These are phyloP conservation scores for Wickerhamiella brachini DNA, from an alignment of 805 yeast genomes.

Conservation along the genomic window DNA sequence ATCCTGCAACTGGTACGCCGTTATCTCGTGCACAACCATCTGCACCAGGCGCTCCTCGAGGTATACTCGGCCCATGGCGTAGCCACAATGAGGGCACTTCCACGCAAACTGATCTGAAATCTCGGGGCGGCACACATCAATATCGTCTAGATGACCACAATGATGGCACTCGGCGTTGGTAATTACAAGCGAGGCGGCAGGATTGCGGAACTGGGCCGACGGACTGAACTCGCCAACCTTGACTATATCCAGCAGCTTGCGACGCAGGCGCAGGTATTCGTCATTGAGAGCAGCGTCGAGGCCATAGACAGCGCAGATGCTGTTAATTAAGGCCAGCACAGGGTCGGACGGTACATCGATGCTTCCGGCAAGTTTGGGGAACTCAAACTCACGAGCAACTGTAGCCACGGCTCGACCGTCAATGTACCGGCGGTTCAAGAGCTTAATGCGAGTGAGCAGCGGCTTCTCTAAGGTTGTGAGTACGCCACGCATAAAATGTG, in stretches of 20 bases:
- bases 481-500: conserved; percentile 21
- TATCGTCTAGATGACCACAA: conserved; percentile 60
- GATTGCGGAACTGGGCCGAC: conserved; percentile 59
- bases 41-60: conserved; percentile 70
- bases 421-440: conserved; percentile 52
- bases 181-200: conserved; percentile 54
- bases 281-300: conserved; percentile 49
- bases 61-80: conserved; percentile 47
- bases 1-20: conserved; percentile 67
- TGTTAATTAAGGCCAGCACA: conserved; percentile 65
- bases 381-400: conserved; percentile 47
- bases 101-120: conserved; percentile 39
- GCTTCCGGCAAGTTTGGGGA: conserved; percentile 66
- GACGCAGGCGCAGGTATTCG: conserved; percentile 63
- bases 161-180: conserved; percentile 63
- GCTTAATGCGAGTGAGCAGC: conserved; percentile 49
- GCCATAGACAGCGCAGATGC: conserved; percentile 54
- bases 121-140: conserved; percentile 58
- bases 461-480: conserved; percentile 44
- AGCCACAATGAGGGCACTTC: conserved; percentile 38
- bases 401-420: conserved; percentile 47
- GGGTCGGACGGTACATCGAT: conserved; percentile 47
- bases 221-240: conserved; percentile 76
- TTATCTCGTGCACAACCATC: conserved; percentile 40
- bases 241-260: conserved; percentile 55